Percentiles rank a stretch among this genome's conserved stretches.
Evolutionary conservation across 108 stramenopile genomes (phyloP).

Genomic region (Pelagomonas calceolata): DNA sequence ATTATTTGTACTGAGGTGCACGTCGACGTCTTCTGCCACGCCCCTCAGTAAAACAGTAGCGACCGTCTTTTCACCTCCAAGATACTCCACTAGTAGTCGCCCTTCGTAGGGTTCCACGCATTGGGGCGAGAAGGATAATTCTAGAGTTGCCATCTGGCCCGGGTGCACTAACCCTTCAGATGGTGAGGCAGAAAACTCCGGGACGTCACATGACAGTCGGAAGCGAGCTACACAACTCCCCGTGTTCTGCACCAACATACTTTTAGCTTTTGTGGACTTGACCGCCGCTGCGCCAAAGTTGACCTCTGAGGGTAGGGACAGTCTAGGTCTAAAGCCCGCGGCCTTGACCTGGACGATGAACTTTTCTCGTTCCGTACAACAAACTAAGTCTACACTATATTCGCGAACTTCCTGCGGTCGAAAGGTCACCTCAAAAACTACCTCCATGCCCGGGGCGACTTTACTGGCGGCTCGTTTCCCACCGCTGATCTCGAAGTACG

Average conservation of each 20-base stretch:
- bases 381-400: conserved; percentile 39
- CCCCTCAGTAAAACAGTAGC: conserved; percentile 25
- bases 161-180: conserved; percentile 15
- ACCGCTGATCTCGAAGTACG: conserved; percentile 36
- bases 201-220: conserved; percentile 12
- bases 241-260: conserved; percentile 41
- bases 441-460: conserved; percentile 51
- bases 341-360: conserved; percentile 47
- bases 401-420: conserved; percentile 48
- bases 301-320: conserved; percentile 46
- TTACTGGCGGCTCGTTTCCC: conserved; percentile 14
- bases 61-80: conserved; percentile 9
- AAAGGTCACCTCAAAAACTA: conserved; percentile 40
- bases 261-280: conserved; percentile 28
- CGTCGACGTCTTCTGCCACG: conserved; percentile 39
- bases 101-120: conserved; percentile 20
- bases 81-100: conserved; percentile 34
- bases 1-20: conserved; percentile 26
- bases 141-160: conserved; percentile 23
- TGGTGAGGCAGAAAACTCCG: conserved; percentile 15
- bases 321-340: conserved; percentile 33
- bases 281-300: conserved; percentile 31
- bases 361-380: conserved; percentile 48
- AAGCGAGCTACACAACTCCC: conserved; percentile 30
- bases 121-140: conserved; percentile 19